Conservation (phyloP, 495 filamentous ascomycete genomes). For the Opeltia flavorubescens region DNA sequence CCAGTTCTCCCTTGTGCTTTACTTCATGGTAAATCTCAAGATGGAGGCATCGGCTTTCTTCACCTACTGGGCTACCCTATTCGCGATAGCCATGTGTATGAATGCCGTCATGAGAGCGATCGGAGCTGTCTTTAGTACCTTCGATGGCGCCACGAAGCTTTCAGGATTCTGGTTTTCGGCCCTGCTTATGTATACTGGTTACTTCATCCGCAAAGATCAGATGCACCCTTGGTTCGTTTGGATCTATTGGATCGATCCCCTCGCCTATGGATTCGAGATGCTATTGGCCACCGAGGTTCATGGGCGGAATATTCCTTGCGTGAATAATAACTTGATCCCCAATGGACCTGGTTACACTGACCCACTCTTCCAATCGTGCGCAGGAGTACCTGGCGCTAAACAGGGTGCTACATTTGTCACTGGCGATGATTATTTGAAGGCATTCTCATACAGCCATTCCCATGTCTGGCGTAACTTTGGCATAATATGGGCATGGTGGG, state of each 20-base stretch:
- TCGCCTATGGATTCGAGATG: slow-evolving; percentile 59
- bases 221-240: slow-evolving; percentile 68
- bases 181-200: slow-evolving; percentile 63
- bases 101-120: slow-evolving; percentile 67
- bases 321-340: slow-evolving; percentile 35
- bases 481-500: slow-evolving; percentile 33
- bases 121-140: slow-evolving; percentile 52
- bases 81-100: slow-evolving; percentile 50
- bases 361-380: slow-evolving; percentile 33
- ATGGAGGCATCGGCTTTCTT: slow-evolving; percentile 54
- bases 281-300: slow-evolving; percentile 55
- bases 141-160: slow-evolving; percentile 62
- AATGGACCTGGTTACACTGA: slow-evolving; percentile 21
- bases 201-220: slow-evolving; percentile 49
- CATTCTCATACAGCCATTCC: slow-evolving; percentile 32
- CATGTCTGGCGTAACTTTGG: slow-evolving; percentile 36
- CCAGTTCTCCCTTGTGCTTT: slow-evolving; percentile 51
- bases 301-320: slow-evolving; percentile 32
- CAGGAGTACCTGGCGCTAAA: slow-evolving; percentile 33
- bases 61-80: slow-evolving; percentile 61
- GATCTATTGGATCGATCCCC: slow-evolving; percentile 59
- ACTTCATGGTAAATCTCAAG: slow-evolving; percentile 55
- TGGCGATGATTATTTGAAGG: slow-evolving; percentile 34
- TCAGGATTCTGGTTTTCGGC: slow-evolving; percentile 33
- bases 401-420: slow-evolving; percentile 25